phyloP scores from a whole-genome alignment of 2,329 filamentous ascomycete genomes.

The Leptodontidium sp. region DNA sequence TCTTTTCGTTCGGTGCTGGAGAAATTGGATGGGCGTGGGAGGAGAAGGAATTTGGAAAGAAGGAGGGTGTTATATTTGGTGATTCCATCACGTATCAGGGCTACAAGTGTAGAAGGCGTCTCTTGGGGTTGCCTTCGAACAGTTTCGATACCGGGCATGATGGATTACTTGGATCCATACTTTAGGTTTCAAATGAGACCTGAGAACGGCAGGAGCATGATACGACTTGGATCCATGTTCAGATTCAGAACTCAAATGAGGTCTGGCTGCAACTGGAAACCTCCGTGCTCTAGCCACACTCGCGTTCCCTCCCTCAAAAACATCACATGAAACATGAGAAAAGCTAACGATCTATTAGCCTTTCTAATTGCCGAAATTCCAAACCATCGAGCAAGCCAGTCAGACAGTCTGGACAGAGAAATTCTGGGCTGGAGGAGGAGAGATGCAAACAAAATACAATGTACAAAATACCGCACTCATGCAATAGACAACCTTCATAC shows the following conservation, averaged over 20 bases:
- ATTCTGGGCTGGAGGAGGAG: slow-evolving; percentile 18
- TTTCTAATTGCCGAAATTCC: slow-evolving; percentile 24
- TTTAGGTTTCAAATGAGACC: too few relatives aligned
- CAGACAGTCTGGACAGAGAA: slow-evolving; percentile 7
- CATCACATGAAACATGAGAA: not conserved
- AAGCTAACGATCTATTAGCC: slow-evolving; percentile 27
- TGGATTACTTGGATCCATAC: too few relatives aligned
- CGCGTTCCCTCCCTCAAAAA: not conserved
- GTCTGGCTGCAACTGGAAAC: too few relatives aligned
- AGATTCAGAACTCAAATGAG: too few relatives aligned
- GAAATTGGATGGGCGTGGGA: not conserved
- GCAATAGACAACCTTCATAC: slow-evolving; percentile 34
- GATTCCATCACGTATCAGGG: not conserved
- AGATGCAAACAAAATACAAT: slow-evolving; percentile 29
- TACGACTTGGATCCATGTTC: too few relatives aligned
- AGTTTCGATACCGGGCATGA: too few relatives aligned
- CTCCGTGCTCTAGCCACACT: not conserved
- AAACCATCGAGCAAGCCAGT: not conserved
- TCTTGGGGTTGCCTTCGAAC: too few relatives aligned
- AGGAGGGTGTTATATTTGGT: not conserved
- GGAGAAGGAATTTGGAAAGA: too few relatives aligned
- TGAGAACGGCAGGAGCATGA: too few relatives aligned
- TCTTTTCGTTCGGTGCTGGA: slow-evolving; percentile 14
- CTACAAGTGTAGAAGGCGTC: not conserved
- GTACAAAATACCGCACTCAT: slow-evolving; percentile 36